Percentiles rank a stretch among this genome's conserved stretches.
Evolutionary conservation across 345 rosid genomes (phyloP).

Genomic region (Salix koriyanagi): DNA sequence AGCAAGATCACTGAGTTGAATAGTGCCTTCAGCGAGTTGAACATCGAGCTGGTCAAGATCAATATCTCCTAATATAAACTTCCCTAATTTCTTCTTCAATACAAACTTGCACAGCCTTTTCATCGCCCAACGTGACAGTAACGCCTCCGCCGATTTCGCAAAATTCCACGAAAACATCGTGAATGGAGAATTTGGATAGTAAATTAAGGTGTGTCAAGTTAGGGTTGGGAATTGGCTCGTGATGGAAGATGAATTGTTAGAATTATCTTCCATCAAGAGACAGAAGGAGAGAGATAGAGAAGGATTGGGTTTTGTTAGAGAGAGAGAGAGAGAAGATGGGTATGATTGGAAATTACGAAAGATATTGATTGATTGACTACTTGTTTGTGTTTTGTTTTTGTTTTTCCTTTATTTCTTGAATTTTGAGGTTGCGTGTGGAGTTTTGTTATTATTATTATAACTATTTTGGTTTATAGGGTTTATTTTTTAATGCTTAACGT

Average conservation of each 20-base stretch:
- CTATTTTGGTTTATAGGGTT: neutral
- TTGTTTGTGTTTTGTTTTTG: neutral
- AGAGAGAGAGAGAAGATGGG: neutral
- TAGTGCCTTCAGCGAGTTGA: conserved; percentile 72
- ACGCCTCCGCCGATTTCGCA: conserved; percentile 70
- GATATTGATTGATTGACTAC: neutral
- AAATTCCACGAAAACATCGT: conserved; percentile 53
- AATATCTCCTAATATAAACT: conserved; percentile 77
- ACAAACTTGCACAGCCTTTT: conserved; percentile 76
- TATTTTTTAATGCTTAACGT: too few relatives aligned
- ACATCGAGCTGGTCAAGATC: conserved; percentile 91
- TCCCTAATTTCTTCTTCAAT: conserved; percentile 88
- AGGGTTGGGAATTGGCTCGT: conserved; percentile 13
- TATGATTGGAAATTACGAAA: neutral
- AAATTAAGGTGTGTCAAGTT: neutral
- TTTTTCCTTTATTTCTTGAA: neutral
- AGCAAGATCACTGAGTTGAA: conserved; percentile 80
- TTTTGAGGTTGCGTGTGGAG: neutral
- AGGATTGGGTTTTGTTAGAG: neutral
- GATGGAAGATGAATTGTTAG: conserved; percentile 14
- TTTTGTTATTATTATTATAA: neutral
- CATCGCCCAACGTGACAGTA: conserved; percentile 81
- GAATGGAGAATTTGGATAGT: neutral
- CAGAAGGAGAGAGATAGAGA: neutral
- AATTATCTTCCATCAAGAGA: conserved; percentile 11